Percentiles rank a stretch among this genome's conserved stretches.
Evolutionary conservation across 2,329 filamentous ascomycete genomes (phyloP).

Genomic region (Acrodontium crateriforme): DNA sequence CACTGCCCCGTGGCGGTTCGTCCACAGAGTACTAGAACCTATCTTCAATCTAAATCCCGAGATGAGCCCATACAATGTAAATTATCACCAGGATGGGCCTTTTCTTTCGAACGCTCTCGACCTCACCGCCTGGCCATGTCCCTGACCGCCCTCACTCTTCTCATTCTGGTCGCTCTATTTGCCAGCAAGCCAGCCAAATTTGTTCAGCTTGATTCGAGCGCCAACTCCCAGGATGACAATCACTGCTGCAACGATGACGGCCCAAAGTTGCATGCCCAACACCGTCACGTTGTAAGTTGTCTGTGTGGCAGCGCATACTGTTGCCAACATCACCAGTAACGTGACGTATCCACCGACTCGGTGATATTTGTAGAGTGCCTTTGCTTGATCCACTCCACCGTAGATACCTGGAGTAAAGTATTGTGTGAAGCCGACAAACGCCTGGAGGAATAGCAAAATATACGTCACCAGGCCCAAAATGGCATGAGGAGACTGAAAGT

Average conservation of each 20-base stretch:
- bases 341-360: slow-evolving; percentile 62
- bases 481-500: slow-evolving; percentile 71
- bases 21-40: too few relatives aligned
- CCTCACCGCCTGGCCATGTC: too few relatives aligned
- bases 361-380: slow-evolving; percentile 82
- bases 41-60: too few relatives aligned
- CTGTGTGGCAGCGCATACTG: slow-evolving; percentile 59
- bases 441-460: slow-evolving; percentile 56
- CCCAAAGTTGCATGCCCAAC: slow-evolving; percentile 64
- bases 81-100: too few relatives aligned
- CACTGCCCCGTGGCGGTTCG: too few relatives aligned
- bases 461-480: slow-evolving; percentile 70
- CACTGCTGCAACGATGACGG: slow-evolving; percentile 49
- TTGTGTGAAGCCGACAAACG: slow-evolving; percentile 67
- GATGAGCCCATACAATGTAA: too few relatives aligned
- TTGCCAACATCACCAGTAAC: slow-evolving; percentile 56
- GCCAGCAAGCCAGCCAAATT: slow-evolving; percentile 50
- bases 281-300: slow-evolving; percentile 60
- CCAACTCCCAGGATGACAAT: slow-evolving; percentile 59
- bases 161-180: slow-evolving; percentile 7
- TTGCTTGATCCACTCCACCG: slow-evolving; percentile 66
- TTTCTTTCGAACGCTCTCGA: too few relatives aligned
- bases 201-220: slow-evolving; percentile 67
- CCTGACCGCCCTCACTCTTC: too few relatives aligned
- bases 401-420: slow-evolving; percentile 63